phyloP scores from a whole-genome alignment of 1,284 basidiomycete species.

The Apiotrichum gamsii region DNA sequence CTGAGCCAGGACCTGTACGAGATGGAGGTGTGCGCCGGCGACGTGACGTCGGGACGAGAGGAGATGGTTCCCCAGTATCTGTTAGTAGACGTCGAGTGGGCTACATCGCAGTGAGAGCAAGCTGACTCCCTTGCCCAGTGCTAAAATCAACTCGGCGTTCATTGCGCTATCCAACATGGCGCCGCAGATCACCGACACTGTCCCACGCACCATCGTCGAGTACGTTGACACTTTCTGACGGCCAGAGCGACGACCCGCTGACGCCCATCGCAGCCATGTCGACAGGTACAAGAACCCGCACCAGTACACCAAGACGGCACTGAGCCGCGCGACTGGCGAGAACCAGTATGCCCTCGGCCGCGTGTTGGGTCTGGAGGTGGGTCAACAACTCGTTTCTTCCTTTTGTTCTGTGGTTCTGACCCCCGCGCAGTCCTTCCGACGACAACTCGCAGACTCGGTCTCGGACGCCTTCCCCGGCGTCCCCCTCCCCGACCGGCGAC shows the following conservation, averaged over 20 bases:
- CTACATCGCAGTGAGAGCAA: neutral
- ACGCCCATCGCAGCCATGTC: conserved; percentile 15
- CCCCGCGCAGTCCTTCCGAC: conserved; percentile 41
- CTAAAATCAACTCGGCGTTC: conserved; percentile 31
- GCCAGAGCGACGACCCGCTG: neutral
- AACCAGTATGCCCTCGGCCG: conserved; percentile 43
- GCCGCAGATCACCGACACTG: conserved; percentile 31
- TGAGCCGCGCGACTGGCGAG: conserved; percentile 38
- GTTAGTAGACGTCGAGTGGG: conserved; percentile 20
- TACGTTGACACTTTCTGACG: conserved; percentile 12
- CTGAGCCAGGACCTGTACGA: conserved; percentile 43
- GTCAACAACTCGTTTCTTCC: too few species aligned
- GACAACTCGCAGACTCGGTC: conserved; percentile 32
- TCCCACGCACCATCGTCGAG: conserved; percentile 38
- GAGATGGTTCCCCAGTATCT: conserved; percentile 32
- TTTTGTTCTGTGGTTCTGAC: neutral
- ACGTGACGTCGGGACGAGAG: conserved; percentile 34
- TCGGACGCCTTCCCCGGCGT: conserved; percentile 32
- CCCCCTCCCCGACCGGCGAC: conserved; percentile 32
- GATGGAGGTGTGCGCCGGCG: conserved; percentile 44
- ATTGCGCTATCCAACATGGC: conserved; percentile 25
- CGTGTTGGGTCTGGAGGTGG: conserved; percentile 39
- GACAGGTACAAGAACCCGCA: conserved; percentile 35
- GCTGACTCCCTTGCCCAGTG: conserved; percentile 12
- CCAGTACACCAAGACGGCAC: conserved; percentile 30